phyloP scores from a whole-genome alignment of 148 eudicot genomes.

The Cornus kousa region DNA sequence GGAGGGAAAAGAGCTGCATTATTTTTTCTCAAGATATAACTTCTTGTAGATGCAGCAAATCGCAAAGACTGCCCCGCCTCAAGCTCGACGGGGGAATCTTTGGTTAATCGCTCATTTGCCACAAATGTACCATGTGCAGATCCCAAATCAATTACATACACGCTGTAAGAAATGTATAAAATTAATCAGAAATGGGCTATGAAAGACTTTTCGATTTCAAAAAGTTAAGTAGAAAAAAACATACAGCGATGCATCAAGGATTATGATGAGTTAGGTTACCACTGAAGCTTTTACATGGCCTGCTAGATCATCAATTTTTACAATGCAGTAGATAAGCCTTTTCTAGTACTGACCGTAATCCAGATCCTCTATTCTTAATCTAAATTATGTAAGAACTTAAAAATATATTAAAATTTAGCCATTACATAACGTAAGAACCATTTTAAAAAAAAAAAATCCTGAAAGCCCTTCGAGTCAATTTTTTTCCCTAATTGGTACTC shows the following conservation, averaged over 20 bases:
- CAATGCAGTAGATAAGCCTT: no score
- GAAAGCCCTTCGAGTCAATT: no score
- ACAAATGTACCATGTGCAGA: slow-evolving; percentile 99
- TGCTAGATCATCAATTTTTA: no score
- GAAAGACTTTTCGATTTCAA: not conserved
- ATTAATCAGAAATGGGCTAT: not conserved
- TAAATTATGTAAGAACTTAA: not conserved
- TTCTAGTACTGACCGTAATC: not conserved
- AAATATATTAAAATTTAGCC: no score
- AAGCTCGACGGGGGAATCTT: slow-evolving; percentile 86
- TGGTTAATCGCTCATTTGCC: slow-evolving; percentile 83
- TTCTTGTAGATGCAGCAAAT: slow-evolving; percentile 95
- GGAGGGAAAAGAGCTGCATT: slow-evolving; percentile 75
- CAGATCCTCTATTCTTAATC: not conserved
- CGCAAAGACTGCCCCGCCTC: slow-evolving; percentile 89
- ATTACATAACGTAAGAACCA: no score
- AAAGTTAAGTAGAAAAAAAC: not conserved
- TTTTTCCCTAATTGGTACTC: no score
- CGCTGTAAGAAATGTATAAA: slow-evolving; percentile 40
- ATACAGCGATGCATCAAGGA: not conserved
- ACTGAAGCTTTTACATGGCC: no score
- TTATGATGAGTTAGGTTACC: no score
- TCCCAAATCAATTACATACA: slow-evolving; percentile 90
- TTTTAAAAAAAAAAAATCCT: no score
- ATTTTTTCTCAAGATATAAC: slow-evolving; percentile 71